These are phyloP conservation scores for Microbotryum lychnidis-dioicae DNA, from an alignment of 1,284 basidiomycete genomes.

Conservation along the genomic window DNA sequence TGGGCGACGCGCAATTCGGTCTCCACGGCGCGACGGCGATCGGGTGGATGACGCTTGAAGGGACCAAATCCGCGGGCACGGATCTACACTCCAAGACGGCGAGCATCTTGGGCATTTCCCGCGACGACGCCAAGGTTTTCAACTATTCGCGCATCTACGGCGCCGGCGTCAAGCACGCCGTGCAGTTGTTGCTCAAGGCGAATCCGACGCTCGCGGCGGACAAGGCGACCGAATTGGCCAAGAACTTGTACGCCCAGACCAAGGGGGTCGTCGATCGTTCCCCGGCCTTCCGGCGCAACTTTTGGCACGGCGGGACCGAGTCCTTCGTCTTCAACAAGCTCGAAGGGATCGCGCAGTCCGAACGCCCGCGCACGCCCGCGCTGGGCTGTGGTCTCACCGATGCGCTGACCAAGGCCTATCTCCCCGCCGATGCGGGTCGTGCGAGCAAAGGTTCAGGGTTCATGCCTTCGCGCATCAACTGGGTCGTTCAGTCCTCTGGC, in stretches of 20 bases:
- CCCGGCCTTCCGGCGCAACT: slow-evolving; percentile 48
- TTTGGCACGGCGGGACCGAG: slow-evolving; percentile 97
- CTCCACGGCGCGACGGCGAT: slow-evolving; percentile 93
- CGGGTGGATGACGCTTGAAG: slow-evolving; percentile 99
- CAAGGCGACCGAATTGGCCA: slow-evolving; percentile 70
- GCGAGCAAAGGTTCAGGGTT: slow-evolving; percentile 68
- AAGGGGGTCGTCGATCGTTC: slow-evolving; percentile 54
- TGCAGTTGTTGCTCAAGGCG: slow-evolving; percentile 78
- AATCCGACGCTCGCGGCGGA: slow-evolving; percentile 71
- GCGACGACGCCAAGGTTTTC: slow-evolving; percentile 97
- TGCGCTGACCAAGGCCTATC: slow-evolving; percentile 79
- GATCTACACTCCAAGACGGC: slow-evolving; percentile 98
- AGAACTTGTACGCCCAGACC: slow-evolving; percentile 82
- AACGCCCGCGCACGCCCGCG: slow-evolving; percentile 81
- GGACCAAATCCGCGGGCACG: slow-evolving; percentile 91
- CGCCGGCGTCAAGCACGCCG: slow-evolving; percentile 89
- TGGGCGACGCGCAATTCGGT: slow-evolving; percentile 98
- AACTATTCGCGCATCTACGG: slow-evolving; percentile 99
- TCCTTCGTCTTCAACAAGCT: slow-evolving; percentile 99
- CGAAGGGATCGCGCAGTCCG: slow-evolving; percentile 84
- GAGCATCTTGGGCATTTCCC: slow-evolving; percentile 80
- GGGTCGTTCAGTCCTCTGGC: slow-evolving; percentile 98
- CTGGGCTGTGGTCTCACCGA: slow-evolving; percentile 89
- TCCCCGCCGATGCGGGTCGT: slow-evolving; percentile 51
- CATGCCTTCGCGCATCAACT: slow-evolving; percentile 95